These are phyloP conservation scores for Schoenoplectus triqueter DNA, from an alignment of 202 grass and related monocot genomes.

Conservation along the genomic window DNA sequence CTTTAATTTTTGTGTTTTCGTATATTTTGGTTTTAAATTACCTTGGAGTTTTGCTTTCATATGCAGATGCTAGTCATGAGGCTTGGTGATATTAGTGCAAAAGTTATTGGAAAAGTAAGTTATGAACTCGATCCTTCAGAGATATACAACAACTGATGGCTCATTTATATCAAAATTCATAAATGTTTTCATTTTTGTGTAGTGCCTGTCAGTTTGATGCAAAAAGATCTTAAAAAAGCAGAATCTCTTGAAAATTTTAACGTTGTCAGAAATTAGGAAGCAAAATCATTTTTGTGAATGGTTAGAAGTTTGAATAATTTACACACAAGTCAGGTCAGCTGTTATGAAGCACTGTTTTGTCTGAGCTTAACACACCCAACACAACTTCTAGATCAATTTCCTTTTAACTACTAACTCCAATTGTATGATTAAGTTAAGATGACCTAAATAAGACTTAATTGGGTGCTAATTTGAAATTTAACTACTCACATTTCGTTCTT, in stretches of 20 bases:
- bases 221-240: neutral
- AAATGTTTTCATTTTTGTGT: neutral
- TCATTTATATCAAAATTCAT: neutral
- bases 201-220: neutral
- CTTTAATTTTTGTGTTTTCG: constrained; percentile 5
- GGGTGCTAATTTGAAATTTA: neutral
- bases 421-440: constrained; percentile 11
- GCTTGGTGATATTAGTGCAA: constrained; percentile 27
- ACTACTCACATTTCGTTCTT: neutral
- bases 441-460: neutral
- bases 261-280: neutral
- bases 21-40: neutral
- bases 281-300: neutral
- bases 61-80: constrained; percentile 13
- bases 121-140: neutral
- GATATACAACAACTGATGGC: neutral
- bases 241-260: neutral
- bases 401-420: neutral
- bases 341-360: neutral
- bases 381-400: neutral
- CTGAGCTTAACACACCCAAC: neutral
- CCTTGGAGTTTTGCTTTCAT: constrained; percentile 28
- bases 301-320: neutral
- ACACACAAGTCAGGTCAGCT: neutral
- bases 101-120: constrained; percentile 32